Evolutionary conservation across 169 alveolate genomes (phyloP), one percentile per base, ranked within the genome.

Genomic region (Cyclospora cayetanensis): DNA sequence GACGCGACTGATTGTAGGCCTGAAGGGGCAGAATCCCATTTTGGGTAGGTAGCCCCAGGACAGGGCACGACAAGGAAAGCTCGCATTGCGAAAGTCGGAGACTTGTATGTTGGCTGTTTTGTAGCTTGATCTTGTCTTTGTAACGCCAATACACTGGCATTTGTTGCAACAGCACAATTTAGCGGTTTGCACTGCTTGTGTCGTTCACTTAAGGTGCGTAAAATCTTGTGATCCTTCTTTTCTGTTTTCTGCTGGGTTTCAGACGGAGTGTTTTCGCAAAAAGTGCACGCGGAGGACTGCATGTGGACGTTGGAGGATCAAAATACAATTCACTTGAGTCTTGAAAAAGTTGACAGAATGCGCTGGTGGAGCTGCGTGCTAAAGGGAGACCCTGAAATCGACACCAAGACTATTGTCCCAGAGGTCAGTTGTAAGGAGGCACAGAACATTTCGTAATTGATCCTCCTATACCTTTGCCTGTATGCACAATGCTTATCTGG

Each of bases 341-440:
- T 99, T 42, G 99, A 97, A 68, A 99, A 99, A 93, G 93, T 91
- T 55, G 98, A 98, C 90, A 94, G 90, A 20, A 96, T 97, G 98
- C 96, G 97, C 82, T 99, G 99, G 99, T 98, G 99, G 99, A 92
- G 98, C 29, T 96, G 99, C 37, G 99, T 97, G 11, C 90, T 98
- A 41, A 60, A 77, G 43, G 99, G 99, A 22, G 99, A 97, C 92
- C 96, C 97, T 1, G 98, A 98, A 94, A 98, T 99, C 88, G 99
- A 99, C 94, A 99, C 99, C 41, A 96, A 97, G 91, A 99, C 98
- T 93, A 97, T 99, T 60, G 99, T 98, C 27, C 99, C 99, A 25
- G 99, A 98, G 90, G 94, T 91, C 22, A 37, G 93, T 34, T 1
- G n/a, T 46, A n/a, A n/a, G n/a, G n/a, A n/a, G n/a, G n/a, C n/a